Percentiles rank a stretch among this genome's conserved stretches.
Conservation (phyloP, 208 protist species). For the Sergeia podlipaevii region DNA sequence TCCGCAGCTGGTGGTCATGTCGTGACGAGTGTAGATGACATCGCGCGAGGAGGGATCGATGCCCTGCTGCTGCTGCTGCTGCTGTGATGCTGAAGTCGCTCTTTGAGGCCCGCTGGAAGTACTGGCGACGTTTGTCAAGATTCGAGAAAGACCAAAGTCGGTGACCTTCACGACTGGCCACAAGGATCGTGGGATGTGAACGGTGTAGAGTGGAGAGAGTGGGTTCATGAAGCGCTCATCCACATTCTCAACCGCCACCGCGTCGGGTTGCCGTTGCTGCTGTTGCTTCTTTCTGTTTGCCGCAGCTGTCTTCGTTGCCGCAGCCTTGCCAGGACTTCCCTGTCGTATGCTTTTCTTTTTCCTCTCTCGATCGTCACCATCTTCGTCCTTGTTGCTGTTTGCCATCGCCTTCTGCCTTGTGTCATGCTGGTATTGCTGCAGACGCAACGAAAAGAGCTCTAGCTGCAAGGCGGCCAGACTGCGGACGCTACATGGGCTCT, state of each 20-base stretch:
- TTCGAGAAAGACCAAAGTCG: slow-evolving; percentile 66
- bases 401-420: too few relatives aligned
- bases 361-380: too few relatives aligned
- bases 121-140: slow-evolving; percentile 10
- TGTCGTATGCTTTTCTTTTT: too few relatives aligned
- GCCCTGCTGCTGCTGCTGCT: not conserved
- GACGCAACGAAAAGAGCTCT: slow-evolving; percentile 12
- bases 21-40: slow-evolving; percentile 32
- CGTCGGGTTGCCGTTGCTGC: not conserved
- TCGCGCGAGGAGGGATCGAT: too few relatives aligned
- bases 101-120: not conserved
- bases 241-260: not conserved
- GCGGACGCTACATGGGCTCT: slow-evolving; percentile 27
- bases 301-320: not conserved
- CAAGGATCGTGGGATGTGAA: slow-evolving; percentile 34
- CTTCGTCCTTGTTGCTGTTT: too few relatives aligned
- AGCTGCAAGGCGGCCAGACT: slow-evolving; percentile 34
- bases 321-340: too few relatives aligned
- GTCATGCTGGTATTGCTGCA: not conserved
- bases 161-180: slow-evolving; percentile 68
- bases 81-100: not conserved
- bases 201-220: slow-evolving; percentile 36
- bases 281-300: not conserved
- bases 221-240: too few relatives aligned
- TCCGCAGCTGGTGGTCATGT: slow-evolving; percentile 61